phyloP scores from a whole-genome alignment of 73 alveolate species.

The Paramecium primaurelia region DNA sequence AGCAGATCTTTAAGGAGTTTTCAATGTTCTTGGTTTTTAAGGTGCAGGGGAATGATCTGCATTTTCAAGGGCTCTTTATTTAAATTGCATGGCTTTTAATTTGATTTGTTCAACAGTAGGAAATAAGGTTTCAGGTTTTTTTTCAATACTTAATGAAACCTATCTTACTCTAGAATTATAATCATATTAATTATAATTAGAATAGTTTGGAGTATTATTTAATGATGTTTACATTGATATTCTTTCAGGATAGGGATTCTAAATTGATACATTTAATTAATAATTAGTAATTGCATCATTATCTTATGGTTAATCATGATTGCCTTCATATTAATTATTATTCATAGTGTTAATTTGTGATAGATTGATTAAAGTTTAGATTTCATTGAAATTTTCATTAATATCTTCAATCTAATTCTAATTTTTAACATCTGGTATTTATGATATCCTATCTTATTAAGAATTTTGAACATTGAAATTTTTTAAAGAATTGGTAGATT shows the following conservation, averaged over 20 bases:
- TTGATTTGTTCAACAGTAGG: slow-evolving; percentile 26
- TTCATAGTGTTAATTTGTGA: neutral
- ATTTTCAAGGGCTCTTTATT: slow-evolving; percentile 5
- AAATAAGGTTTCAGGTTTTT: slow-evolving; percentile 25
- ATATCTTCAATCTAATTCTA: neutral
- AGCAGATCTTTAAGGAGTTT: neutral
- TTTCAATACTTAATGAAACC: neutral
- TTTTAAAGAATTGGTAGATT: neutral
- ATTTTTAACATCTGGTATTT: neutral
- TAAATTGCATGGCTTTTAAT: neutral
- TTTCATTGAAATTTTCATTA: neutral
- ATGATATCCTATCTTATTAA: neutral
- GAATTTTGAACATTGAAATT: neutral
- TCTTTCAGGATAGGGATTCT: neutral
- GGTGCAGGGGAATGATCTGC: neutral
- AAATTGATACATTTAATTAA: neutral
- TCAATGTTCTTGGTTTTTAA: neutral
- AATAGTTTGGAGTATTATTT: neutral
- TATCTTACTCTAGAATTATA: neutral
- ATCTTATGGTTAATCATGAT: neutral
- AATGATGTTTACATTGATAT: neutral
- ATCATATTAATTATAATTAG: neutral
- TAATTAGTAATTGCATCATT: neutral
- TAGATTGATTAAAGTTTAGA: neutral
- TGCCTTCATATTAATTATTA: neutral